Evolutionary conservation across 2,329 filamentous ascomycete genomes (phyloP).

Genomic region (Nannizziopsis barbatae): DNA sequence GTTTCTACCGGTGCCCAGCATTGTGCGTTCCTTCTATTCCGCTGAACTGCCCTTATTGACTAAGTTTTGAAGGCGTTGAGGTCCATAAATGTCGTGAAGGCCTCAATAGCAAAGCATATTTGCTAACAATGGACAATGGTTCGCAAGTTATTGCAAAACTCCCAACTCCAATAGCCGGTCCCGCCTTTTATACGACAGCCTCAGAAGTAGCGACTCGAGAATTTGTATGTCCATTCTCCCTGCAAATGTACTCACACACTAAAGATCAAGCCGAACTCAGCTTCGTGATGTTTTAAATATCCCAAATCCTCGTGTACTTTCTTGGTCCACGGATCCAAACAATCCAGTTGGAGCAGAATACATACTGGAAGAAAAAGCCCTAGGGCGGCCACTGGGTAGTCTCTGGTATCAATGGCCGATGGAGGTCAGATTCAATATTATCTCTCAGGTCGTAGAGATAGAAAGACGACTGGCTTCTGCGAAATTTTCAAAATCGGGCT

Average conservation of each 20-base stretch:
- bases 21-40: too few species aligned
- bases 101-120: slow-evolving; percentile 19
- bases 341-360: slow-evolving; percentile 15
- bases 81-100: slow-evolving; percentile 25
- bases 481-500: slow-evolving; percentile 2
- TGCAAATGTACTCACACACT: too few species aligned
- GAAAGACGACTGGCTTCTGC: slow-evolving; percentile 2
- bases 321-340: slow-evolving; percentile 10
- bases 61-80: slow-evolving; percentile 17
- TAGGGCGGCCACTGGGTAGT: background rate
- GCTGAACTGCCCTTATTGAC: background rate
- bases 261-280: too few species aligned
- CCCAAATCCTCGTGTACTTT: slow-evolving; percentile 13
- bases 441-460: slow-evolving; percentile 5
- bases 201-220: slow-evolving; percentile 22
- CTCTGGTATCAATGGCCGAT: slow-evolving; percentile 10
- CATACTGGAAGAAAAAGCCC: slow-evolving; percentile 23
- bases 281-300: slow-evolving; percentile 1
- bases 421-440: slow-evolving; percentile 13
- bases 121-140: slow-evolving; percentile 17
- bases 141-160: slow-evolving; percentile 20
- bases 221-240: slow-evolving; percentile 15
- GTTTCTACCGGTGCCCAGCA: too few species aligned
- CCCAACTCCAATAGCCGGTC: slow-evolving; percentile 18
- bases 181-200: slow-evolving; percentile 16